Conservation (phyloP, 2,329 filamentous ascomycete genomes). For the Fusarium verrucosum region DNA sequence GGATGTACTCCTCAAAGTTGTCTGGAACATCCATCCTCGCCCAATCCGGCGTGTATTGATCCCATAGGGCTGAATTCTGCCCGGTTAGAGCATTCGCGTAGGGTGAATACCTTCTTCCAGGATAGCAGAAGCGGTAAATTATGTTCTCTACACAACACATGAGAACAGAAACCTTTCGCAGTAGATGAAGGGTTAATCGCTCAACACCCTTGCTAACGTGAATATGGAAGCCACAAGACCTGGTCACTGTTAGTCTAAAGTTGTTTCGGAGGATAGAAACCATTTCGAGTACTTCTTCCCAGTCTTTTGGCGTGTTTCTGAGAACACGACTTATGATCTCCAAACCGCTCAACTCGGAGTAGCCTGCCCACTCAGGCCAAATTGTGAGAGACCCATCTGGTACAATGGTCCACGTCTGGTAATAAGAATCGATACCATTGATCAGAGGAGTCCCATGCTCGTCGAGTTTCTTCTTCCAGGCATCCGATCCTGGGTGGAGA, state of each 20-base stretch:
- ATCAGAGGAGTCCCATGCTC: background rate
- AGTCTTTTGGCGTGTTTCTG: conserved; percentile 16
- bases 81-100: background rate
- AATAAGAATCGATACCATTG: background rate
- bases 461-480: conserved; percentile 7
- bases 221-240: conserved; percentile 29
- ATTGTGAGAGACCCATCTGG: background rate
- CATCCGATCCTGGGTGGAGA: background rate
- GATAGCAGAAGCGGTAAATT: conserved; percentile 23
- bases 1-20: conserved; percentile 24
- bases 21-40: background rate
- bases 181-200: conserved; percentile 1
- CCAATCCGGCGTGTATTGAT: background rate
- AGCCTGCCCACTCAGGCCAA: conserved; percentile 4
- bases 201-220: conserved; percentile 28
- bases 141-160: conserved; percentile 26
- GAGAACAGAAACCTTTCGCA: conserved; percentile 25
- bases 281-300: conserved; percentile 29
- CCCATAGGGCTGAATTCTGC: background rate
- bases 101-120: background rate
- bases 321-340: conserved; percentile 29
- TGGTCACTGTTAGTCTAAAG: conserved; percentile 10
- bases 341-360: conserved; percentile 4
- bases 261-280: conserved; percentile 22
- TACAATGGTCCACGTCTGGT: conserved; percentile 24